Evolutionary conservation across 352 stramenopile species (phyloP).

Genomic region (Globisporangium echinulatum): DNA sequence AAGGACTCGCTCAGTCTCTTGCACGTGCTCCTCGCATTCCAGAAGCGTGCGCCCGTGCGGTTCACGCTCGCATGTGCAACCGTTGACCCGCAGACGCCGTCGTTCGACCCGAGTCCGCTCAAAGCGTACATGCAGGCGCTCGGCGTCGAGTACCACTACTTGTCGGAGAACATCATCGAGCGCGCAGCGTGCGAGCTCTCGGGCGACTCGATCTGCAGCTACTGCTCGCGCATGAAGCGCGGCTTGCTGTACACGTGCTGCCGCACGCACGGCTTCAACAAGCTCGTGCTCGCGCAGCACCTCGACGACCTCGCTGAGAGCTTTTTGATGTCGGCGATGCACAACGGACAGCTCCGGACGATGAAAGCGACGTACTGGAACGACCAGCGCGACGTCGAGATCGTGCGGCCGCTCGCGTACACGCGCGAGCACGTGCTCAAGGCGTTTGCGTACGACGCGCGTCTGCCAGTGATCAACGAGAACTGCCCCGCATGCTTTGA

Average conservation of each 20-base stretch:
- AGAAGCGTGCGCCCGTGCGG: slow-evolving; percentile 89
- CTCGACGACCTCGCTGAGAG: slow-evolving; percentile 97
- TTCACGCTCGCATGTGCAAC: slow-evolving; percentile 95
- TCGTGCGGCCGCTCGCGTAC: slow-evolving; percentile 96
- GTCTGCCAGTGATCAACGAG: slow-evolving; percentile 97
- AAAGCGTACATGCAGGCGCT: slow-evolving; percentile 95
- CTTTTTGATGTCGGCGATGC: slow-evolving; percentile 98
- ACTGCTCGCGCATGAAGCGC: slow-evolving; percentile 96
- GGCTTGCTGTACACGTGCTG: slow-evolving; percentile 96
- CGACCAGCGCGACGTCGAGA: slow-evolving; percentile 89
- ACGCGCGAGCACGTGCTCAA: slow-evolving; percentile 93
- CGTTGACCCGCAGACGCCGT: slow-evolving; percentile 95
- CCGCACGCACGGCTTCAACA: slow-evolving; percentile 91
- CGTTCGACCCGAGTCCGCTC: slow-evolving; percentile 95
- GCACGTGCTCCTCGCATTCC: slow-evolving; percentile 92
- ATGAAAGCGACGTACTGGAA: slow-evolving; percentile 99
- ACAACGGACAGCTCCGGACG: slow-evolving; percentile 97
- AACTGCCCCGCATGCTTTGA: slow-evolving; percentile 99
- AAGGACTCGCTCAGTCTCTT: slow-evolving; percentile 98
- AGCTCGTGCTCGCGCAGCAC: slow-evolving; percentile 93
- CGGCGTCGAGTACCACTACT: slow-evolving; percentile 94
- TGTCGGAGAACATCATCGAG: slow-evolving; percentile 91
- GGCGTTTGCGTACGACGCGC: slow-evolving; percentile 70
- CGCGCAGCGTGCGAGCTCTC: slow-evolving; percentile 83
- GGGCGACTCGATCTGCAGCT: slow-evolving; percentile 93